phyloP scores from a whole-genome alignment of 441 rosid genomes.

The Syzygium syzygioides region DNA sequence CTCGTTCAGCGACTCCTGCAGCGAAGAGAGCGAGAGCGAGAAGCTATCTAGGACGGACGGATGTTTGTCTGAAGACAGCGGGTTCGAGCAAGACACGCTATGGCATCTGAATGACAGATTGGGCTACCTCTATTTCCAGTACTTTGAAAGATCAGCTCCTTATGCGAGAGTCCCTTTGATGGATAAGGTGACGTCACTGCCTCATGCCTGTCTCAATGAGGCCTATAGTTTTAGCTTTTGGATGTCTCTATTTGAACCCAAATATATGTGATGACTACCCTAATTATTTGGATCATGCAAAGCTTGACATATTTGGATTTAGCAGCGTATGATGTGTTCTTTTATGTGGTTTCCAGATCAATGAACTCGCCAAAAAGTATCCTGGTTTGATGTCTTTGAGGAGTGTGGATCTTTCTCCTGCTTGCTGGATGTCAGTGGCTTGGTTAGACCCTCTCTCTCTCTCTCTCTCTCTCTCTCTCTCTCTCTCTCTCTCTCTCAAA shows the following conservation, averaged over 20 bases:
- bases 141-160: slow-evolving; percentile 8
- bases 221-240: not conserved
- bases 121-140: slow-evolving; percentile 10
- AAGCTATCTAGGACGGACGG: slow-evolving; percentile 77
- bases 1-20: slow-evolving; percentile 68
- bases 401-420: slow-evolving; percentile 73
- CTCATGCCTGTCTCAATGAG: not conserved
- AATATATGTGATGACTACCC: not conserved
- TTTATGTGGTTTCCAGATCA: slow-evolving; percentile 19
- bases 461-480: not conserved
- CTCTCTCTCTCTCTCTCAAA: not conserved
- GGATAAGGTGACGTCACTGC: slow-evolving; percentile 1
- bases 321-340: not conserved
- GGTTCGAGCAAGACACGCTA: slow-evolving; percentile 5
- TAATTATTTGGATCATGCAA: not conserved
- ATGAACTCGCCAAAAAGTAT: slow-evolving; percentile 30
- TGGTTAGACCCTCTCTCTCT: slow-evolving; percentile 30
- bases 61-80: slow-evolving; percentile 83
- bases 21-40: slow-evolving; percentile 88
- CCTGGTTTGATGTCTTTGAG: slow-evolving; percentile 50
- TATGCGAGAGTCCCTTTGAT: slow-evolving; percentile 11
- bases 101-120: slow-evolving; percentile 5
- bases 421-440: slow-evolving; percentile 88
- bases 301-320: not conserved
- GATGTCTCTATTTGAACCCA: not conserved